Base-by-base conservation (phyloP, 2,329 filamentous ascomycete species). In the Phaeoacremonium minimum region DNA sequence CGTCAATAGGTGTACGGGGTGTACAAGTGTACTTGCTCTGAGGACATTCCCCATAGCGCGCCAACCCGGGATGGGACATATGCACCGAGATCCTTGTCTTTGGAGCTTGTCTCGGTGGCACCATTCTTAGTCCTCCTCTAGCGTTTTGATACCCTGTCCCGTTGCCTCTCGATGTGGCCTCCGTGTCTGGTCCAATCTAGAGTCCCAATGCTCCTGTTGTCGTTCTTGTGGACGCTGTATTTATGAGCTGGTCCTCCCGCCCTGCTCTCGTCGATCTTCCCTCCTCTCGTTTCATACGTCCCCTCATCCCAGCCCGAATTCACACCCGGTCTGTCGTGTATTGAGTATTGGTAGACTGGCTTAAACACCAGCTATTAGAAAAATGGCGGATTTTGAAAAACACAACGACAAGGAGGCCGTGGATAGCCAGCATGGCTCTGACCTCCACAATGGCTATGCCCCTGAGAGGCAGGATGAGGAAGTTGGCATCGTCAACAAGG, bases 401-500 rank as follows among this genome's bases (percentile, higher is more conserved):
- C 28, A 51, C 17, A 38, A 38, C n/a, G 37, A 36, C 28, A 53
- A 54, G 41, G 48, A 41, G 41, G 32, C 41, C 16, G 28, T 36
- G 34, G 41, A 33, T 36, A 31, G 33, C 30, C 37, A 40, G 29
- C 40, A 35, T 44, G 46, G 18, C 35, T 42, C 49, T 40, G 37
- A 28, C 30, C 26, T n/a, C n/a, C 37, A 40, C 30, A 41, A 35
- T 44, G 46, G 18, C 35, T 42, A 49, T 40, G 37, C 30, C 30
- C 26, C 35, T 19, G 37, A 44, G 15, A 37, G 43, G 16, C 41
- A 36, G 22, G 62, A 65, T 45, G 52, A 63, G 43, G 63, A 60
- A 45, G 53, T 57, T 33, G 60, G 55, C 26, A 48, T 57, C 28
- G 51, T 63, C 38, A 46, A 54, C 48, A 55, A 58, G 46, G 43